Base-by-base conservation (phyloP, 1,139 yeast species). In the Kodamaea alishanica region DNA sequence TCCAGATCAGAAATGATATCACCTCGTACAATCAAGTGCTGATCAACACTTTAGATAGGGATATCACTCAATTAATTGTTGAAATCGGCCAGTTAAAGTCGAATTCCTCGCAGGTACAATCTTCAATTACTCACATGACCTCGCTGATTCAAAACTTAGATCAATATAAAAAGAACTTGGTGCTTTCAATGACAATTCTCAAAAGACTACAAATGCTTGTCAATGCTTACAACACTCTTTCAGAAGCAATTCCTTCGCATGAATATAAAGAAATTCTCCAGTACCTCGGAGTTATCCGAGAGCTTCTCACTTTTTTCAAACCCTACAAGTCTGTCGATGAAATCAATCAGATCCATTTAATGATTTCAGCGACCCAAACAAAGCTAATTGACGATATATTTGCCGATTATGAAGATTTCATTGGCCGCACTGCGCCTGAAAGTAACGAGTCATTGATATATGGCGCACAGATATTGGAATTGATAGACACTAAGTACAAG, bases 141-240 rank as follows among this genome's bases (percentile, higher is more conserved):
- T 69, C 77, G 5, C 84, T 83, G 35, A 89, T 94, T 42, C 85
- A 87, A 50, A 68, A 74, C 28, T 69, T 92, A 43, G 98, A 92
- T 59, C 77, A 76, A 38, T 81, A 89, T 33, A 94, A 92, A 65
- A 79, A 78, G 56, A 92, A 92, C 56, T 66, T 92, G 38, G 90
- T 88, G 2, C 70, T 79, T 27, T 79, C 94, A 9, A 86, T 92
- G 85, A 88, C 95, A 1, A 79, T 90, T 27, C 71, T 92, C 45
- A 86, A 92, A 53, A 73, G 96, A 44, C 70, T 94, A 28, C 96
- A 89, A 55, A 90, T 90, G 85, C 70, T 92, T 39, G 73, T 87
- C 3, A 81, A 81, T 26, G 94, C 96, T 9, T 84, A 84, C 56
- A 80, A 80, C 35, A 80, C 79, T 42, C 71, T 92, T 38, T 73